phyloP scores from a whole-genome alignment of 306 rosid species.

The Fagus crenata region DNA sequence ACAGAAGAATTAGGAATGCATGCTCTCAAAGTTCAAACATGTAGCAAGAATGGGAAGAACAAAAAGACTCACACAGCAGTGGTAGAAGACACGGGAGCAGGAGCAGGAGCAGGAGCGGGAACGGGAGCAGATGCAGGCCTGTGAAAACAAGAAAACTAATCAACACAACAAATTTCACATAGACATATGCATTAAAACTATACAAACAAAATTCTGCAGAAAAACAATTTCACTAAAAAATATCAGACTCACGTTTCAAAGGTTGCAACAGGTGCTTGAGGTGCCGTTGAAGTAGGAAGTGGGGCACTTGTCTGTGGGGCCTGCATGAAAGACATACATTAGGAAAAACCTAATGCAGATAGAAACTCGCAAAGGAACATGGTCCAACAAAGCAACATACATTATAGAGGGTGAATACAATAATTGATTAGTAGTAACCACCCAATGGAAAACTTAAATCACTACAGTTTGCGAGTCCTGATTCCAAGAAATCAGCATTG shows the following conservation, averaged over 20 bases:
- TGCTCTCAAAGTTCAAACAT: not conserved
- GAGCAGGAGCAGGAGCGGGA: conserved; percentile 19
- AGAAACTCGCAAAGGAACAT: not conserved
- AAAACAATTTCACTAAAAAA: conserved; percentile 10
- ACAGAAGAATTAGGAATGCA: not conserved
- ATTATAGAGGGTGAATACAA: not conserved
- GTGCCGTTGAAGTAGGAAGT: conserved; percentile 38
- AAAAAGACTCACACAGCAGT: conserved; percentile 43
- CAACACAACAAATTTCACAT: not conserved
- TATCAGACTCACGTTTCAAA: conserved; percentile 47
- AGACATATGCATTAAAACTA: conserved; percentile 11
- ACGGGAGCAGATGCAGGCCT: conserved; percentile 37
- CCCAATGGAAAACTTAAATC: not conserved
- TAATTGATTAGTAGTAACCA: not conserved
- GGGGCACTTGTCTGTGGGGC: conserved; percentile 55
- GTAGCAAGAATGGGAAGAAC: conserved; percentile 17
- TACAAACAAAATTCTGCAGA: not conserved
- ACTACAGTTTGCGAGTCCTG: not conserved
- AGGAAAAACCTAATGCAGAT: not conserved
- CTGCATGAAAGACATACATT: conserved; percentile 5
- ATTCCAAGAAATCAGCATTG: not conserved
- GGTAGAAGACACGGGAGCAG: conserved; percentile 27
- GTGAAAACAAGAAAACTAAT: conserved; percentile 32
- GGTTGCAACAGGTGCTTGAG: conserved; percentile 46
- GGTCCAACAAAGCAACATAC: not conserved